These are phyloP conservation scores for Phialophora chinensis DNA, from an alignment of 2,329 filamentous ascomycete genomes.

Conservation along the genomic window DNA sequence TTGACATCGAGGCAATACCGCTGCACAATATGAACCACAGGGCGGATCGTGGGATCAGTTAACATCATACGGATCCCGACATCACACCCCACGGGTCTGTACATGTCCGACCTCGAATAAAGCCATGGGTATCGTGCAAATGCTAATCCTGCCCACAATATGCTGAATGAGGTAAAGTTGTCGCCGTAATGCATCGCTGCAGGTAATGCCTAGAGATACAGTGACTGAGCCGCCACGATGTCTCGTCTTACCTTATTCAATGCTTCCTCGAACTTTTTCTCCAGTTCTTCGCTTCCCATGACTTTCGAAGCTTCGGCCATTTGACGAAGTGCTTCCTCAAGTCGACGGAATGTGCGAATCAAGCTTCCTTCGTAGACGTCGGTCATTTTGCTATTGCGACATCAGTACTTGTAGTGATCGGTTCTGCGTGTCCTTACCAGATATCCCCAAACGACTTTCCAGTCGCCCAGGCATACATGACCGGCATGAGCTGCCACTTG, in stretches of 20 bases:
- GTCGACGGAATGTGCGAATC: slow-evolving; percentile 91
- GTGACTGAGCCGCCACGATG: slow-evolving; percentile 90
- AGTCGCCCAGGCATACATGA: slow-evolving; percentile 88
- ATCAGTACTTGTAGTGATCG: slow-evolving; percentile 27
- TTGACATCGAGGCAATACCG: not conserved
- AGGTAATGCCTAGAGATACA: slow-evolving; percentile 69
- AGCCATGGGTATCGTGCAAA: slow-evolving; percentile 23
- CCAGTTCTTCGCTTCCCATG: slow-evolving; percentile 95
- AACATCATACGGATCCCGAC: slow-evolving; percentile 23
- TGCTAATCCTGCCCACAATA: slow-evolving; percentile 4
- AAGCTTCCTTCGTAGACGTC: slow-evolving; percentile 96
- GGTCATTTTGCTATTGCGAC: slow-evolving; percentile 83
- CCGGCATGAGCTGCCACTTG: slow-evolving; percentile 97
- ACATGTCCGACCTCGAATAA: slow-evolving; percentile 23
- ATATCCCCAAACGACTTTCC: slow-evolving; percentile 91
- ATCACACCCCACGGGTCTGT: slow-evolving; percentile 15
- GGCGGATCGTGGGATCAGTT: slow-evolving; percentile 12
- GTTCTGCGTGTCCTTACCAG: slow-evolving; percentile 69
- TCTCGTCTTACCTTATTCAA: slow-evolving; percentile 66
- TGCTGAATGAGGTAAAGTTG: not conserved
- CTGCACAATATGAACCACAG: not conserved
- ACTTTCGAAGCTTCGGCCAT: slow-evolving; percentile 96
- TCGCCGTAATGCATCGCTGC: not conserved
- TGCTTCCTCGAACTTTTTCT: slow-evolving; percentile 47
- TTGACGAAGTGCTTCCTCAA: slow-evolving; percentile 92